These are phyloP conservation scores for Plasmodium adleri DNA, from an alignment of 169 alveolate species.

Conservation along the genomic window DNA sequence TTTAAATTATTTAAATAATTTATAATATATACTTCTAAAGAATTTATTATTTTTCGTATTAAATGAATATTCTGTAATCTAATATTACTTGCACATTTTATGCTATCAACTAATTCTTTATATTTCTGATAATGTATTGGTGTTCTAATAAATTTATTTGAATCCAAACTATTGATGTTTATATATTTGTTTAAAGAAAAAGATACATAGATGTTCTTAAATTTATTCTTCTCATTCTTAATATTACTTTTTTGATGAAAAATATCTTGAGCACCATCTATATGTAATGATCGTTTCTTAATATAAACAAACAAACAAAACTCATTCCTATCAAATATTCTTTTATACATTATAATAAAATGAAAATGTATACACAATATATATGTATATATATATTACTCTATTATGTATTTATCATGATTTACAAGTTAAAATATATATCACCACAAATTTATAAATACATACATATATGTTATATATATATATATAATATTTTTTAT, in stretches of 20 bases:
- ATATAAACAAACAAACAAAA: constrained; percentile 10
- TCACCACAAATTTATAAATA: too few species aligned
- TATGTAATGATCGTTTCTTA: constrained; percentile 5
- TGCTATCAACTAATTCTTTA: constrained; percentile 51
- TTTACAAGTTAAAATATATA: too few species aligned
- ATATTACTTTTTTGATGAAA: constrained; percentile 11
- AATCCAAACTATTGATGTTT: constrained; percentile 58
- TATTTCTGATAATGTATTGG: constrained; percentile 65
- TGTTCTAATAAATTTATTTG: constrained; percentile 32
- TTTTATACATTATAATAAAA: not conserved
- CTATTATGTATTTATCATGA: not conserved
- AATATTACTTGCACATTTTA: constrained; percentile 56
- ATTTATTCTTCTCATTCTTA: constrained; percentile 9
- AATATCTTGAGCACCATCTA: constrained; percentile 30
- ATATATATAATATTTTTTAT: too few species aligned
- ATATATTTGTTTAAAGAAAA: constrained; percentile 62
- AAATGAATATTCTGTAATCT: constrained; percentile 67
- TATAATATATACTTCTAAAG: constrained; percentile 47
- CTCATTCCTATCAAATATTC: not conserved
- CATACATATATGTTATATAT: too few species aligned
- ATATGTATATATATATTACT: not conserved
- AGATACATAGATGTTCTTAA: constrained; percentile 53
- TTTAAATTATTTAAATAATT: constrained; percentile 47
- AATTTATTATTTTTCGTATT: constrained; percentile 45
- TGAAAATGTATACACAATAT: not conserved